Evolutionary conservation across 2,329 filamentous ascomycete genomes (phyloP), one percentile per base, ranked within the genome.

Genomic region (Talaromyces pinophilus): DNA sequence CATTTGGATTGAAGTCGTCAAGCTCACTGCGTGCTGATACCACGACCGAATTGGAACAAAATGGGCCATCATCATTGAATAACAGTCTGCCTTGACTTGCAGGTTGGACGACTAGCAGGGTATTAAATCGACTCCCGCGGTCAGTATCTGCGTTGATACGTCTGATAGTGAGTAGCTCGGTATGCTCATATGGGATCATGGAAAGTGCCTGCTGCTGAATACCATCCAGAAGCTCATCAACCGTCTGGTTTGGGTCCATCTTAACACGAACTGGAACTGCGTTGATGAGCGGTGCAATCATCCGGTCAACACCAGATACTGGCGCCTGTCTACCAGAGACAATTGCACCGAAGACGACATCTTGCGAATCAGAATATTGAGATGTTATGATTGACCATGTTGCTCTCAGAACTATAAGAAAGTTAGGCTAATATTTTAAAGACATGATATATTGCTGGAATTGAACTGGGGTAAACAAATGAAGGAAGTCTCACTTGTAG

Each of bases 151-250:
- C 11, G 15, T 57, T 62, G 19, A 66, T 42, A 10, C 38, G 59
- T 13, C 64, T 50, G 33, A 67, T 67, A 3, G 15, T 15, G 6
- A 50, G 62, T 19, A 67, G 28, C 17, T 52, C 65, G 3, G 40
- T 50, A 17, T 67, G 54, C 38, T 67, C 65, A 15, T 40, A 64
- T 13, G 81, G 75, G 1, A 88, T 87, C 62, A 84, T 81, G 4
- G 79, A 76, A 0, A 85, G 77, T 0, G 82, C 83, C 64, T 83
- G 59, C 8, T 57, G 7, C 3, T 55, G 60, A 42, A 66, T 35
- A 0, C 42, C 30, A 7, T n/a, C 17, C 5, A 65, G 17, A 19
- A 65, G 22, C 2, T 65, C 63, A 15, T 54, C 55, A 28, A 63
- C 13, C n/a, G 48, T 66, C 3, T 10, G 33, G 7, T 59, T 55